A percentile compares a stretch with the other conserved stretches of the same genome.
These are phyloP conservation scores for Apiospora saccharicola DNA, from an alignment of 2,329 filamentous ascomycete species.

Conservation along the genomic window DNA sequence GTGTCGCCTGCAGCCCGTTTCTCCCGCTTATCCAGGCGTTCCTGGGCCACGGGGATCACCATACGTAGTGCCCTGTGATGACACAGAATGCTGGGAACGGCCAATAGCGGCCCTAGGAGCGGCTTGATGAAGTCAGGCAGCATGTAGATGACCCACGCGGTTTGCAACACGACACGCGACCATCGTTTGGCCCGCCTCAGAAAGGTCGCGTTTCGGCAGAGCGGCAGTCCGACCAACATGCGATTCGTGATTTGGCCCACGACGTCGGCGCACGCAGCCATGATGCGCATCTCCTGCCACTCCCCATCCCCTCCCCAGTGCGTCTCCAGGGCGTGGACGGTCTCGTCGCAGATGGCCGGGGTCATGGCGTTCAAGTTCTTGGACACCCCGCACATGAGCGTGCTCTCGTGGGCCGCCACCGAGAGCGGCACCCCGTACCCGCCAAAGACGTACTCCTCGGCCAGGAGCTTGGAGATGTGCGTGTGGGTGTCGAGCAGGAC, in stretches of 20 bases:
- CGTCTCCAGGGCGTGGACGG: neutral
- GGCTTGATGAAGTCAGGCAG: neutral
- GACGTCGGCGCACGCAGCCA: neutral
- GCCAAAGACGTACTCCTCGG: no score
- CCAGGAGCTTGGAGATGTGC: no score
- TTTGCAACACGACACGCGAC: neutral
- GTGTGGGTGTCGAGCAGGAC: no score
- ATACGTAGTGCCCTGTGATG: neutral
- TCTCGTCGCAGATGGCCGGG: neutral
- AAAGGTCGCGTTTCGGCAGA: neutral
- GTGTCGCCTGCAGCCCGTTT: neutral
- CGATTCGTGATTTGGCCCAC: conserved; percentile 16
- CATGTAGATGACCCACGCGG: conserved; percentile 12
- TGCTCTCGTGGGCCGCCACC: no score
- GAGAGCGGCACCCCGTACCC: no score
- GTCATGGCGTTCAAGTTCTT: neutral
- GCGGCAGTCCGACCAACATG: neutral
- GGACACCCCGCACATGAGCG: neutral
- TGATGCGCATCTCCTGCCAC: conserved; percentile 1
- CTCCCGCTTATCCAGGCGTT: neutral
- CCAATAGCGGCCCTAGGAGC: neutral
- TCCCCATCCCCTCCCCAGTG: neutral
- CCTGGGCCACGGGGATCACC: neutral
- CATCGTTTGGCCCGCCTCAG: neutral
- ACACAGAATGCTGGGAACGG: neutral